Evolutionary conservation across 305 asterid genomes (phyloP), one percentile per base, ranked within the genome.

Genomic region (Solanum hybrid): DNA sequence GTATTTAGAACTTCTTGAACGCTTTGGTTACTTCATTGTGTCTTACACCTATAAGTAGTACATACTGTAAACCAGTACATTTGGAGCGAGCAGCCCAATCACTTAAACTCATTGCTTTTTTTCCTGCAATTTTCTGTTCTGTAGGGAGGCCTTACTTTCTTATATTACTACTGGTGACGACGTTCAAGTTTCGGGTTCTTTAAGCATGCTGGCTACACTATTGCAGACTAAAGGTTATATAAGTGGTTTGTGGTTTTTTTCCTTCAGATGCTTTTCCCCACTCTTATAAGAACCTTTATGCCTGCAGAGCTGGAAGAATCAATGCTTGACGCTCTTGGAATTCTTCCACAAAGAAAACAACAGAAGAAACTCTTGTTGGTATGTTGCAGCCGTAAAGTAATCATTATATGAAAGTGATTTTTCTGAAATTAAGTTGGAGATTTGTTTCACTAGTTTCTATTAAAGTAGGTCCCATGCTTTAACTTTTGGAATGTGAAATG

Each of bases 291-390:
- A 88, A 87, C 79, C 77, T 85, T 40, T 90, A 76, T 89, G 86
- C 80, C 84, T 93, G 92, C 96, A 97, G 99, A 97, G 93, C 93
- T 97, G 92, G 98, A 97, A 89, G 99, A 97, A 92, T 94, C 98
- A 71, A 97, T 94, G 93, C 95, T 96, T 89, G 99, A 97, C 89
- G 99, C 99, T 90, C 98, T 97, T 91, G 99, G 99, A 87, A 96
- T 97, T 92, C 98, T 97, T 89, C 99, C 99, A 64, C 98, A 96
- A 90, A 94, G 99, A 87, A 97, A 96, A 93, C 99, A 97, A 89
- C 99, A 96, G 90, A 97, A 97, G 90, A 96, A 96, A 92, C 94
- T 95, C 90, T 94, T 97, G 85, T 92, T 97, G 98, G 99, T 97
- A 95, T 90, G 97, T 91, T 75, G 89, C 69, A 24, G 73, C 88